Percentiles rank a stretch among this genome's conserved stretches.
Conservation (phyloP, 2,329 filamentous ascomycete species). For the Penicillium concentricum region DNA sequence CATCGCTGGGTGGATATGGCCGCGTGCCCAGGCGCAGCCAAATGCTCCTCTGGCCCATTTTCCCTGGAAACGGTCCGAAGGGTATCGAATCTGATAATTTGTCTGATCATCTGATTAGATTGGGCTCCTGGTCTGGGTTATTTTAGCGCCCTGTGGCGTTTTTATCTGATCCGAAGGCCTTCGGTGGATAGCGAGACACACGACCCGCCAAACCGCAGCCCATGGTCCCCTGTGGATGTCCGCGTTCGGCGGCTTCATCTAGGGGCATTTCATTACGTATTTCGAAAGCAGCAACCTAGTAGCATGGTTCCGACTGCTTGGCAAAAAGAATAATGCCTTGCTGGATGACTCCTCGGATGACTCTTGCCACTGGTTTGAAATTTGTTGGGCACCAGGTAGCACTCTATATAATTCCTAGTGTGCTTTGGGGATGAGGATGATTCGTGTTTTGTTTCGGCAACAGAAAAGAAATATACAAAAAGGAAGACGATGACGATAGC, state of each 20-base stretch:
- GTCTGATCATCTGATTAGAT: constrained; percentile 4
- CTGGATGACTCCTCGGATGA: background rate
- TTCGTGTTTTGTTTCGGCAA: no score
- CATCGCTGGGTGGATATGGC: background rate
- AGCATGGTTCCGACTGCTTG: background rate
- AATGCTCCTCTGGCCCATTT: background rate
- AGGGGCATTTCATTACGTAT: background rate
- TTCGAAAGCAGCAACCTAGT: background rate
- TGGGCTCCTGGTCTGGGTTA: background rate
- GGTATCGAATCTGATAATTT: background rate
- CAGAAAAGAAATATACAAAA: no score
- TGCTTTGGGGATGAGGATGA: no score
- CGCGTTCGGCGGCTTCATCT: background rate
- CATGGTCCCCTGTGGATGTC: background rate
- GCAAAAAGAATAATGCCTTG: background rate
- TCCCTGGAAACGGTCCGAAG: background rate
- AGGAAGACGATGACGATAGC: no score
- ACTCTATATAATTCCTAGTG: background rate
- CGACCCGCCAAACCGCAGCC: background rate
- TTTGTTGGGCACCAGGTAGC: background rate
- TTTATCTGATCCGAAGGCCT: constrained; percentile 5
- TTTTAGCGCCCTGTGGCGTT: background rate
- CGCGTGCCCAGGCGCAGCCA: background rate
- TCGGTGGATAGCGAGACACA: background rate
- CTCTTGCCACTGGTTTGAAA: no score